Evolutionary conservation across 352 stramenopile genomes (phyloP).

Genomic region (Pythium vanterpoolii): DNA sequence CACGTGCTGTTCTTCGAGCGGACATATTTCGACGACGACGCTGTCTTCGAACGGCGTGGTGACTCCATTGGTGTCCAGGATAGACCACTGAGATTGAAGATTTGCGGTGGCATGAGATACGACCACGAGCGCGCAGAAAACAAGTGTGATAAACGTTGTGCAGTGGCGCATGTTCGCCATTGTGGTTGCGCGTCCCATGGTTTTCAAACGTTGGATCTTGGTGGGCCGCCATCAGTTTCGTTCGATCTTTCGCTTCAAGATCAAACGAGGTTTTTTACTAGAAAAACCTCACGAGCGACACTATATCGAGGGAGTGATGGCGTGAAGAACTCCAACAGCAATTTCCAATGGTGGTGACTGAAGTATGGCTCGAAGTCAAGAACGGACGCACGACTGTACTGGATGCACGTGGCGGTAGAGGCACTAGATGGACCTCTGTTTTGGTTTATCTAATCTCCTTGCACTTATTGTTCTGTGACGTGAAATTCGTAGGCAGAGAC

Average conservation of each 20-base stretch:
- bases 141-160: background rate
- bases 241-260: slow-evolving; percentile 29
- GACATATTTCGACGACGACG: slow-evolving; percentile 8
- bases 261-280: slow-evolving; percentile 2
- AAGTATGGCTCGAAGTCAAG: slow-evolving; percentile 34
- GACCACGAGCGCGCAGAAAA: background rate
- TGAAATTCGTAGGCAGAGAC: slow-evolving; percentile 10
- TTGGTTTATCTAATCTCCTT: background rate
- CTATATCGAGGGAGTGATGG: slow-evolving; percentile 6
- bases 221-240: background rate
- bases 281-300: slow-evolving; percentile 1
- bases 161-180: background rate
- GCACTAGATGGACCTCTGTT: background rate
- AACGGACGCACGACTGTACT: slow-evolving; percentile 31
- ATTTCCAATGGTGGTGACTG: slow-evolving; percentile 21
- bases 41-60: background rate
- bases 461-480: background rate
- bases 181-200: background rate
- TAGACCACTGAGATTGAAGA: slow-evolving; percentile 6
- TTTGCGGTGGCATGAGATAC: background rate
- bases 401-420: slow-evolving; percentile 14
- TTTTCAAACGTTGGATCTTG: background rate
- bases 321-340: background rate
- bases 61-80: slow-evolving; percentile 3
- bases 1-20: slow-evolving; percentile 15